These are phyloP conservation scores for Calvatia gigantea DNA, from an alignment of 768 basidiomycete genomes.

Conservation along the genomic window DNA sequence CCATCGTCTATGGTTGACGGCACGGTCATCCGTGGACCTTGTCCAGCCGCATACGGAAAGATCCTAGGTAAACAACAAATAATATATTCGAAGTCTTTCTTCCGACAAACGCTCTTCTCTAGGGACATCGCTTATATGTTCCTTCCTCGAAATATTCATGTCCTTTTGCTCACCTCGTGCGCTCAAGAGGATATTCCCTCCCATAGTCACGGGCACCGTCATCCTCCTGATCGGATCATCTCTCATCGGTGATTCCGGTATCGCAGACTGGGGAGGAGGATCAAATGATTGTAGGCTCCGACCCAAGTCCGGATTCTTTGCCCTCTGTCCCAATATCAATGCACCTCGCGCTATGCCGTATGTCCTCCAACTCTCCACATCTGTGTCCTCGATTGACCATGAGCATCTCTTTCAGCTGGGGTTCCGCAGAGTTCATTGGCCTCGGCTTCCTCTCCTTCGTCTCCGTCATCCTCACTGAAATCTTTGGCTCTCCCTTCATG, in stretches of 20 bases:
- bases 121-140: conserved; percentile 77
- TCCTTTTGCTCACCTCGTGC: conserved; percentile 68
- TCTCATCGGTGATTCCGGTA: conserved; percentile 70
- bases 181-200: conserved; percentile 71
- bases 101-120: background rate
- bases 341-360: conserved; percentile 69
- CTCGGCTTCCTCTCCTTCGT: conserved; percentile 83
- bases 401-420: conserved; percentile 49
- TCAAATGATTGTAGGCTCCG: conserved; percentile 63
- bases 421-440: conserved; percentile 79
- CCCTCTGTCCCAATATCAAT: conserved; percentile 65
- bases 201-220: conserved; percentile 78
- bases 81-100: background rate
- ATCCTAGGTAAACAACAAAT: conserved; percentile 49
- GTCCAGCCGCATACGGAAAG: conserved; percentile 80
- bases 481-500: conserved; percentile 84
- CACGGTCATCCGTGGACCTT: conserved; percentile 51
- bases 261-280: conserved; percentile 83
- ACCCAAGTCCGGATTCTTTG: conserved; percentile 65
- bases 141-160: conserved; percentile 76
- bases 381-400: background rate
- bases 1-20: conserved; percentile 60
- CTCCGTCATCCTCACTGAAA: conserved; percentile 72
- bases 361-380: conserved; percentile 16
- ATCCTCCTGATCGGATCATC: conserved; percentile 79